Conservation (phyloP, 805 yeast genomes). For the Monosporozyma solicola region DNA sequence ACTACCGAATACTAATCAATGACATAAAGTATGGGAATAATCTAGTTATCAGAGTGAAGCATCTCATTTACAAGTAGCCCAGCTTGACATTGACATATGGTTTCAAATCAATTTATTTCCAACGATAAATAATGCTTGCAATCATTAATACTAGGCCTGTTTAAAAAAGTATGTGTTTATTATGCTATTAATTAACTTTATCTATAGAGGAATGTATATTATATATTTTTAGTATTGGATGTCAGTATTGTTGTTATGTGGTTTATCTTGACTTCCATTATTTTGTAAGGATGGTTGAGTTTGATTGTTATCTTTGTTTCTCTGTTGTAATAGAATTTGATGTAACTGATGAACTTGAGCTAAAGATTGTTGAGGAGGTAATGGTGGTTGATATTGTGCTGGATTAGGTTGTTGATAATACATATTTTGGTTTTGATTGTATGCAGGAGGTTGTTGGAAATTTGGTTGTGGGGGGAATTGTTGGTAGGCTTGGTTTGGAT, state of each 20-base stretch:
- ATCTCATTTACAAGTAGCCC: too few relatives aligned
- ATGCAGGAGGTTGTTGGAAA: conserved; percentile 7
- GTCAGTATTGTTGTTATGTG: conserved; percentile 2
- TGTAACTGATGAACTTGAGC: conserved; percentile 20
- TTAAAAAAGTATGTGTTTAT: not conserved
- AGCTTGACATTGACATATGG: too few relatives aligned
- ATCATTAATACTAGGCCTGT: not conserved
- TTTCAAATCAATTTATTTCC: too few relatives aligned
- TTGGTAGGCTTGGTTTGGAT: conserved; percentile 7
- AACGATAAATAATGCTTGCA: not conserved
- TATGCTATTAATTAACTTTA: not conserved
- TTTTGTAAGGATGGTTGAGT: not conserved
- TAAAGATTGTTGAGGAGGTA: conserved; percentile 11
- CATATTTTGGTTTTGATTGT: conserved; percentile 7
- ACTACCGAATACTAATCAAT: too few relatives aligned
- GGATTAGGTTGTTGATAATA: conserved; percentile 5
- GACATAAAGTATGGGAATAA: too few relatives aligned
- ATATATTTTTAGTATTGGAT: not conserved
- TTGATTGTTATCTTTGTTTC: not conserved
- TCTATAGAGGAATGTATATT: not conserved
- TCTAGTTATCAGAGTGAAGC: too few relatives aligned
- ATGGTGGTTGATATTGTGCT: conserved; percentile 10
- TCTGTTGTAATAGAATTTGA: conserved; percentile 20
- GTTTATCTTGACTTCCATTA: conserved; percentile 8
- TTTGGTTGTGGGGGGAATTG: conserved; percentile 12